Base-by-base conservation (phyloP, 129 eudicot species). In the Pittosporum tobira region DNA sequence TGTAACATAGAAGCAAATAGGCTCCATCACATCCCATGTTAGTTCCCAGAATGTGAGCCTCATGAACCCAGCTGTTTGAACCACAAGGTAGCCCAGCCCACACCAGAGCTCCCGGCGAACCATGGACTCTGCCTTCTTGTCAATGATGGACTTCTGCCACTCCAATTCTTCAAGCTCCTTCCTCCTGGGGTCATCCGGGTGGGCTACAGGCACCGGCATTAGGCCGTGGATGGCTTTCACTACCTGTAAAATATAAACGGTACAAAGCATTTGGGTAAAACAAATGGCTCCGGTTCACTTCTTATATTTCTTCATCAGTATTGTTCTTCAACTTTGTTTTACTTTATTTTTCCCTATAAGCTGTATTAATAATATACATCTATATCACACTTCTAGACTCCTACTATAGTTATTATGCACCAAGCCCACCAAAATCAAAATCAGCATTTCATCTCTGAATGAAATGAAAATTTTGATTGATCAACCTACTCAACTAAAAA, bases 21-120 rank as follows among this genome's bases (percentile, higher is more conserved):
- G 99, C 23, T 93, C 99, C 99, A 93, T 93, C 3, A 93, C 99
- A 45, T 93, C 99, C 99, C 99, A 93, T 3, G 99, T 64, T 0
- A 93, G 93, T 52, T 93, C 99, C 99, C 99, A 93, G 63, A 93
- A 93, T 0, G 99, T 93, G 15, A 93, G 83, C 74, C 99, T 81
- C 88, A 93, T 87, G 82, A 93, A 93, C 19, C 79, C 93, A 0
- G 88, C 96, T 3, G 99, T 93, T 65, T 87, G 99, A 48, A 81
- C 75, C 65, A 87, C 57, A 21, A 93, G 70, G 73, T 67, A 84
- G 8, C 86, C 96, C 18, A 93, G 79, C 49, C 99, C 99, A 5
- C 68, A 60, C 96, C 94, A 84, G 3, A 93, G 79, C 71, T 93
- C 99, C 44, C 86, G 70, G 5, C 76, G 79, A 1, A 87, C 99